These are phyloP conservation scores for Marsdenia floribunda DNA, from an alignment of 257 asterid genomes.

Conservation along the genomic window DNA sequence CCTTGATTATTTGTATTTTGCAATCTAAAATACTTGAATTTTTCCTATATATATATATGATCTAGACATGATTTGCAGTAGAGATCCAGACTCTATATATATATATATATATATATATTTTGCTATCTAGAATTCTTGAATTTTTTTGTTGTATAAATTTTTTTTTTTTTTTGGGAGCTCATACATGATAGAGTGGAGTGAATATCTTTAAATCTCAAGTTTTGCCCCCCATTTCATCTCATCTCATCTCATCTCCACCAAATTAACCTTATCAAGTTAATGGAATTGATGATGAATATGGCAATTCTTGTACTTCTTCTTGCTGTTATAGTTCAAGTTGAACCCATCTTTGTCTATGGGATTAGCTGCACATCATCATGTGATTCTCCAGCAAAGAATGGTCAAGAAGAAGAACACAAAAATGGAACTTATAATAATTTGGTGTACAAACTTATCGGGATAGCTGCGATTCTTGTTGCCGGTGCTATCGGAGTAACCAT, in stretches of 20 bases:
- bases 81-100: too few relatives aligned
- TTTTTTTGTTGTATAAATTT: too few relatives aligned
- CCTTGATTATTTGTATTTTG: too few relatives aligned
- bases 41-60: too few relatives aligned
- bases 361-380: slow-evolving; percentile 14
- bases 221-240: neutral
- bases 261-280: neutral
- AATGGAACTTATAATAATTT: neutral
- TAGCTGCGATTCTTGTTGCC: slow-evolving; percentile 19
- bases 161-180: too few relatives aligned
- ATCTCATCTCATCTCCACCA: neutral
- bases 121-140: too few relatives aligned
- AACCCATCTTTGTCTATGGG: slow-evolving; percentile 14
- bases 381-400: slow-evolving; percentile 7
- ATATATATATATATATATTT: too few relatives aligned
- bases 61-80: too few relatives aligned
- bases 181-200: too few relatives aligned
- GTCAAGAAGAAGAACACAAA: neutral
- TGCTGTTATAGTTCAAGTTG: neutral
- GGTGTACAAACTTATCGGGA: slow-evolving; percentile 17
- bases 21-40: too few relatives aligned
- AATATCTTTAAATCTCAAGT: too few relatives aligned
- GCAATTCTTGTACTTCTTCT: neutral
- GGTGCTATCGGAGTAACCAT: slow-evolving; percentile 20
- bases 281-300: neutral